phyloP scores from a whole-genome alignment of 768 basidiomycete species.

The Russula olivacea region DNA sequence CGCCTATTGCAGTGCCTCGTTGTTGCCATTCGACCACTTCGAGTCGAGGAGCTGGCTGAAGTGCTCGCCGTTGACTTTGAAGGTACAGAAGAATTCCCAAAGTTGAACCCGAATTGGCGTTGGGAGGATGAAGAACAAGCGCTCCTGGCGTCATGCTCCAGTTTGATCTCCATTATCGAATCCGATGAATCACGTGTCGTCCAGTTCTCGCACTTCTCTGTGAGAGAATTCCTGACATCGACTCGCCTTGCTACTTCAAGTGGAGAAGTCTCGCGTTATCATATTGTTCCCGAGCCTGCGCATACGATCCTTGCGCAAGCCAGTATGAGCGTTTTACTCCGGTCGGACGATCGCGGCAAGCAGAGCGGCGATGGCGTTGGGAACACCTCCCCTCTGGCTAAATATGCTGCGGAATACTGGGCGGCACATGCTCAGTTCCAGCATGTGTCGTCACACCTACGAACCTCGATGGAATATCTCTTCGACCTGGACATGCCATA shows the following conservation, averaged over 20 bases:
- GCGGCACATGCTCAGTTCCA: neutral
- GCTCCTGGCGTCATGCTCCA: neutral
- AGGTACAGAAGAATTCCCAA: neutral
- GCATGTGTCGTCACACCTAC: neutral
- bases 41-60: conserved; percentile 3
- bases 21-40: neutral
- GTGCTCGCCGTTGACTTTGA: conserved; percentile 1
- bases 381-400: neutral
- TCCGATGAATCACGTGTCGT: neutral
- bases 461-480: neutral
- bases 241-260: neutral
- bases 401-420: neutral
- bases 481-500: neutral
- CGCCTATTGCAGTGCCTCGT: conserved; percentile 8
- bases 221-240: conserved; percentile 3
- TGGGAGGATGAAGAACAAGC: conserved; percentile 1
- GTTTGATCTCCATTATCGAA: neutral
- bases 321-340: neutral
- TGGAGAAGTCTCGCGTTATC: neutral
- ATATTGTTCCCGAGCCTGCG: neutral
- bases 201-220: conserved; percentile 1
- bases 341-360: neutral
- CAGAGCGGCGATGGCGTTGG: neutral
- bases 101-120: neutral
- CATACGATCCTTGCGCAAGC: neutral